Percentiles rank a stretch among this genome's conserved stretches.
These are phyloP conservation scores for Globomyces pollinis-pini DNA, from an alignment of 192 early-diverging fungal genomes.

Conservation along the genomic window DNA sequence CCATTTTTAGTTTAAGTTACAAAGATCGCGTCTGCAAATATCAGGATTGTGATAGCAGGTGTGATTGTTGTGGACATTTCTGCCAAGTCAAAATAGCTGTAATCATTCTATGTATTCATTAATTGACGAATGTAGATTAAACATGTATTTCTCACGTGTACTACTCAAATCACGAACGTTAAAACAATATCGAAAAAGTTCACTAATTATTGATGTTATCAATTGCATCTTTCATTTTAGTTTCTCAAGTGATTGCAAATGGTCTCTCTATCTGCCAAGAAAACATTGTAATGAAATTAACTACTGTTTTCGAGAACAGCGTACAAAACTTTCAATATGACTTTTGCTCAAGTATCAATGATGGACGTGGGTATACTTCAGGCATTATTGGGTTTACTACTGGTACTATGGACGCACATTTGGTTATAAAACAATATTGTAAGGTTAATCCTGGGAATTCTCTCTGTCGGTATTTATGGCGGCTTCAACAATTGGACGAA, in stretches of 20 bases:
- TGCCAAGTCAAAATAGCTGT: no score
- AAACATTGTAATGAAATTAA: not conserved
- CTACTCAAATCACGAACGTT: no score
- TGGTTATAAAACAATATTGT: conserved; percentile 37
- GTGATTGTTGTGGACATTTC: no score
- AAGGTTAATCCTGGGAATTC: conserved; percentile 21
- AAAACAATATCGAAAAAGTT: no score
- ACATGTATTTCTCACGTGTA: no score
- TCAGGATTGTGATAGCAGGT: no score
- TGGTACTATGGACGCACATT: conserved; percentile 39
- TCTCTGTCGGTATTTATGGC: conserved; percentile 25
- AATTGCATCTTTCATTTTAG: not conserved
- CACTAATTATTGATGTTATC: not conserved
- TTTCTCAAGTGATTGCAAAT: not conserved
- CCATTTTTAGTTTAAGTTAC: no score
- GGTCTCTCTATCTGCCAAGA: not conserved
- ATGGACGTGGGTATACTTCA: conserved; percentile 36
- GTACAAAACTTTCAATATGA: conserved; percentile 27
- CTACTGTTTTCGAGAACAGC: conserved; percentile 24
- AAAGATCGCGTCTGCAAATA: no score
- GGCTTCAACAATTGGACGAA: not conserved
- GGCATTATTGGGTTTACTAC: conserved; percentile 49
- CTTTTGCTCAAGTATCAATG: conserved; percentile 27
- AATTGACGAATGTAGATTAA: no score
- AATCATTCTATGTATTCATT: no score